These are phyloP conservation scores for Cercis canadensis DNA, from an alignment of 306 rosid species.

Conservation along the genomic window DNA sequence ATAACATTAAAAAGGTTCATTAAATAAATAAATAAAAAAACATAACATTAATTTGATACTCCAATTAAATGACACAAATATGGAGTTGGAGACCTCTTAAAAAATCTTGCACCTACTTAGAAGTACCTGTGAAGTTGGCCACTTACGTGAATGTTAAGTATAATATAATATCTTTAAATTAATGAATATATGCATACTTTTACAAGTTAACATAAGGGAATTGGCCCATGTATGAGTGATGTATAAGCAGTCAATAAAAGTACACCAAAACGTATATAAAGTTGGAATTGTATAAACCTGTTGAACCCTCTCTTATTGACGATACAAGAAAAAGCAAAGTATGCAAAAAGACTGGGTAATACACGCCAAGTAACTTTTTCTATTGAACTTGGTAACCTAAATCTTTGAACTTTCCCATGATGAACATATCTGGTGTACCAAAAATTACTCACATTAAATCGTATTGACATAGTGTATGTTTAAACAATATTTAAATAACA, in stretches of 20 bases:
- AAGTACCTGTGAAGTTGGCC: conserved; percentile 12
- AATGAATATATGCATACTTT: neutral
- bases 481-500: too few relatives aligned
- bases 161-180: conserved; percentile 2
- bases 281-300: neutral
- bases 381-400: too few relatives aligned
- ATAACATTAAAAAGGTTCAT: conserved; percentile 2
- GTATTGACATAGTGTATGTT: too few relatives aligned
- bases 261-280: neutral
- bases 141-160: conserved; percentile 33
- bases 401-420: too few relatives aligned
- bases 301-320: too few relatives aligned
- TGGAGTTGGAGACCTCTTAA: conserved; percentile 43
- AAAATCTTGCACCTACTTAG: neutral
- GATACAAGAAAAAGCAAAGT: too few relatives aligned
- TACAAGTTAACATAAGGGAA: conserved; percentile 4
- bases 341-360: too few relatives aligned
- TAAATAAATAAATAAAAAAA: too few relatives aligned
- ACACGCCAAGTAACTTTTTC: too few relatives aligned
- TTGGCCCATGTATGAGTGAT: conserved; percentile 39
- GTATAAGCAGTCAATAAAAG: conserved; percentile 32
- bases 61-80: conserved; percentile 4
- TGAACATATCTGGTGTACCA: too few relatives aligned
- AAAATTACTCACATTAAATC: too few relatives aligned
- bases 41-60: too few relatives aligned